phyloP scores from a whole-genome alignment of 2,329 filamentous ascomycete genomes.

The Epichloe sp. region DNA sequence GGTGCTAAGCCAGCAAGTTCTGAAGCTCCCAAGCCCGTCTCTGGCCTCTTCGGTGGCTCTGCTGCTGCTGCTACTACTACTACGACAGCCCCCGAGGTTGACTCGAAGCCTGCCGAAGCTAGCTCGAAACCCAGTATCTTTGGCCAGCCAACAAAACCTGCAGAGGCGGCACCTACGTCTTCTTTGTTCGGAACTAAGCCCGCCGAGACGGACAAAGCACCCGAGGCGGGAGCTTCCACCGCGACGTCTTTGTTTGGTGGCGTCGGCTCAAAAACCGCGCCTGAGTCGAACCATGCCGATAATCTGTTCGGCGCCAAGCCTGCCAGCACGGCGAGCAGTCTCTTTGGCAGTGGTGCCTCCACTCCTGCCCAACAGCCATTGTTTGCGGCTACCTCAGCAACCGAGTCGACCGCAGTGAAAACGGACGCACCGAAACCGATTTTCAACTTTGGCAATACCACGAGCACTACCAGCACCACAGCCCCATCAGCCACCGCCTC shows the following conservation, averaged over 20 bases:
- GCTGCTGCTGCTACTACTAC: background rate
- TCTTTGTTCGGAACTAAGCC: slow-evolving; percentile 23
- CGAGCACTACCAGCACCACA: slow-evolving; percentile 15
- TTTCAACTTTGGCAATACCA: slow-evolving; percentile 21
- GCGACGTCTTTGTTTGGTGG: slow-evolving; percentile 6
- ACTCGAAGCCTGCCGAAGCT: slow-evolving; percentile 14
- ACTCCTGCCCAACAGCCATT: slow-evolving; percentile 11
- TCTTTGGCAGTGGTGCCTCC: slow-evolving; percentile 5
- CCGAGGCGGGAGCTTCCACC: slow-evolving; percentile 10
- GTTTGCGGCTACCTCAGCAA: slow-evolving; percentile 5
- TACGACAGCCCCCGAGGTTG: slow-evolving; percentile 9
- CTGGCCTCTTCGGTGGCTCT: slow-evolving; percentile 13
- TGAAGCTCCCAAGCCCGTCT: slow-evolving; percentile 14
- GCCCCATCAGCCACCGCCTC: slow-evolving; percentile 14
- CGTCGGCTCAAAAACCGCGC: slow-evolving; percentile 1
- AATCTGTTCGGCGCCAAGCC: slow-evolving; percentile 15
- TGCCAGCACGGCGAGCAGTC: slow-evolving; percentile 5
- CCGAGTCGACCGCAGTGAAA: slow-evolving; percentile 5
- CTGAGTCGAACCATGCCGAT: slow-evolving; percentile 6
- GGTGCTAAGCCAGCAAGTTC: slow-evolving; percentile 16
- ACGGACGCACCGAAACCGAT: slow-evolving; percentile 13
- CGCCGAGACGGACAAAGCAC: slow-evolving; percentile 15
- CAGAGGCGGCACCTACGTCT: slow-evolving; percentile 13
- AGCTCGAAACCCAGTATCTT: slow-evolving; percentile 24
- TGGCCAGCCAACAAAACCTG: background rate